phyloP scores from a whole-genome alignment of 2,329 filamentous ascomycete species.

The Botrytis sinoallii region DNA sequence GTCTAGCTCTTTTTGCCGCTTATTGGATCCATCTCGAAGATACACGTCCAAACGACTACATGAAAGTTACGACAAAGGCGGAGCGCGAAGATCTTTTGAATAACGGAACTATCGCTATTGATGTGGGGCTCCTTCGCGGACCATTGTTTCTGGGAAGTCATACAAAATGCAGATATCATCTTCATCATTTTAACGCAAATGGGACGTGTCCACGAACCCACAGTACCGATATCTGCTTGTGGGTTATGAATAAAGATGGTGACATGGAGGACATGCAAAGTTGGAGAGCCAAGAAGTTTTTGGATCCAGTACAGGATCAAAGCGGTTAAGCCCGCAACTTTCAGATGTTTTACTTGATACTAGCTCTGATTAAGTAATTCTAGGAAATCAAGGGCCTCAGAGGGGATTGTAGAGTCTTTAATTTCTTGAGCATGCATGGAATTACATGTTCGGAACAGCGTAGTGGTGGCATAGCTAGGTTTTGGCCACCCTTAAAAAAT shows the following conservation, averaged over 20 bases:
- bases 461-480: background rate
- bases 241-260: background rate
- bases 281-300: background rate
- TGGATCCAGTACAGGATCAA: too few species aligned
- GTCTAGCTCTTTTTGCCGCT: background rate
- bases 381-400: too few species aligned
- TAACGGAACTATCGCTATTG: fast-evolving
- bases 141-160: background rate
- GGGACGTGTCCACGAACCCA: fast-evolving
- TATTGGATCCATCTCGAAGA: background rate
- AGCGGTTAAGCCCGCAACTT: fast-evolving
- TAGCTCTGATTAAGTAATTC: too few species aligned
- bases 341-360: background rate
- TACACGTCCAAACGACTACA: background rate
- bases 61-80: background rate
- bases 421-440: background rate
- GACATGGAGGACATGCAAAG: fast-evolving
- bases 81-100: background rate
- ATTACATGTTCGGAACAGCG: background rate
- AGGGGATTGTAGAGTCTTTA: background rate
- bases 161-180: background rate
- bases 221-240: background rate
- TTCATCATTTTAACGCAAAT: fast-evolving
- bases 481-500: background rate
- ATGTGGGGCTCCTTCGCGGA: fast-evolving